Evolutionary conservation across 805 yeast genomes (phyloP), one percentile per base, ranked within the genome.

Genomic region (Metschnikowia shivogae): DNA sequence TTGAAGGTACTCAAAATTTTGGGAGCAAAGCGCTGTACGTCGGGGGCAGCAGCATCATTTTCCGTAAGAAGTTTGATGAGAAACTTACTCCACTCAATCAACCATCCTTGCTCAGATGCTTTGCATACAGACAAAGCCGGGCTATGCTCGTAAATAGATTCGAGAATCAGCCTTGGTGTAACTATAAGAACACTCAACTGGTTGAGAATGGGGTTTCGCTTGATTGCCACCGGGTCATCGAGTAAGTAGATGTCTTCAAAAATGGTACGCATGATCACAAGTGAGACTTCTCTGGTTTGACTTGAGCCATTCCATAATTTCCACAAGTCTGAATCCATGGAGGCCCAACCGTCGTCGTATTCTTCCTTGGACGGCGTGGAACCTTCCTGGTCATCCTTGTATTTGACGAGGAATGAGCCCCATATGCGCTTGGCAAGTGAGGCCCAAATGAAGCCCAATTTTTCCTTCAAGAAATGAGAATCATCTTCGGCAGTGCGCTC

Each of bases 201-300:
- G 41, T 85, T 84, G 32, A 92, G 74, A 1, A 86, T 76, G n/a
- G 80, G 75, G 45, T 84, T 79, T 57, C 98, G 75, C 53, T 81
- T 84, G 29, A 90, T 74, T 1, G 96, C 96, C 17, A 89, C 78
- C 20, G 97, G 85, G 60, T 93, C 99, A 54, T 93, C 98, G 39
- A 93, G 72, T 42, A 95, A 70, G 60, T 89, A 93, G 9, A 93
- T 80, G 60, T 93, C 99, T 65, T 93, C 99, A 60, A 92, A 93
- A 13, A 93, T 65, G 3, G 95, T 89, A 58, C 97, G 73, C 53
- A 88, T 78, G 5, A 93, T 85, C 38, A 86, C 80, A 20, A 92
- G 68, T 2, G 90, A 73, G 39, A 93, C 68, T 59, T 89, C 96
- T 50, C 96, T 73, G 3, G 90, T 75, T 20, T 79, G 76, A 13